These are phyloP conservation scores for Oryza nivara DNA, from an alignment of 176 grass and related monocot species.

Conservation along the genomic window DNA sequence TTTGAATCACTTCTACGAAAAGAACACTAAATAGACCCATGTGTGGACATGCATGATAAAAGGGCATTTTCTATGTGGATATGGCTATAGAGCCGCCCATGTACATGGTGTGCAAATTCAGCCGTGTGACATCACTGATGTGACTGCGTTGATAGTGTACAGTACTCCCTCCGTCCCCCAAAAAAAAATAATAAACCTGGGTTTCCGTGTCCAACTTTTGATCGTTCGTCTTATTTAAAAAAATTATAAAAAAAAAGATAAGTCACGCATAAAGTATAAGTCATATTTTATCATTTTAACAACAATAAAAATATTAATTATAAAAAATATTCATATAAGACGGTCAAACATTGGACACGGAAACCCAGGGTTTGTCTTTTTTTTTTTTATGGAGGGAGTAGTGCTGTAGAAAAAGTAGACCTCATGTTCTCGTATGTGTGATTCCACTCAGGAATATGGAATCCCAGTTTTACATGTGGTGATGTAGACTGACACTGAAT, in stretches of 20 bases:
- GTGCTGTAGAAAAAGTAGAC: slow-evolving; percentile 18
- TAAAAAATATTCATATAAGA: too few species aligned
- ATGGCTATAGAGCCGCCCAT: background rate
- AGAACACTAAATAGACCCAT: background rate
- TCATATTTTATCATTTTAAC: too few species aligned
- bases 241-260: too few species aligned
- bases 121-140: background rate
- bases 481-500: slow-evolving; percentile 32
- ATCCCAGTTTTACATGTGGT: background rate
- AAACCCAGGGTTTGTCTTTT: too few species aligned
- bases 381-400: background rate
- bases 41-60: background rate
- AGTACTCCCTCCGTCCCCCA: too few species aligned
- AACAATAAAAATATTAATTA: too few species aligned
- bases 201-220: too few species aligned
- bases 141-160: background rate
- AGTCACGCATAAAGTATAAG: too few species aligned
- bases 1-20: background rate
- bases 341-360: too few species aligned
- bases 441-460: background rate
- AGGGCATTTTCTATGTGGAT: slow-evolving; percentile 16
- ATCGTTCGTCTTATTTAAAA: too few species aligned
- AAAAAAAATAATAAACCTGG: too few species aligned
- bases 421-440: background rate
- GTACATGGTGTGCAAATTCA: slow-evolving; percentile 2